phyloP scores from a whole-genome alignment of 306 rosid species.

The Aeschynomene evenia region DNA sequence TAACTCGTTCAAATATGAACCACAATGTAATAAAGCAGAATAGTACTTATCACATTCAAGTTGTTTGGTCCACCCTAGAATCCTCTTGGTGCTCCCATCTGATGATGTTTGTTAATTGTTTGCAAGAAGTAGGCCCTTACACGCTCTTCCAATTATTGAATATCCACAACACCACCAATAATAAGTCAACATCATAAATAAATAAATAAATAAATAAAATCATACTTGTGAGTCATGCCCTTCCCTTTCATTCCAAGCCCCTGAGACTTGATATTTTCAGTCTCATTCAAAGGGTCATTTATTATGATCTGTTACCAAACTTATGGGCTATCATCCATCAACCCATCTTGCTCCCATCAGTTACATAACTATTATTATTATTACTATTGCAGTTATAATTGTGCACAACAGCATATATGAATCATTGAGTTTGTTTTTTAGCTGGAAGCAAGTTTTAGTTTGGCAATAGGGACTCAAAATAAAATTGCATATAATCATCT shows the following conservation, averaged over 20 bases:
- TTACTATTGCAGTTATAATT: constrained; percentile 18
- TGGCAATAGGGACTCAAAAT: background rate
- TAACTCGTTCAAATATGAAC: too few relatives aligned
- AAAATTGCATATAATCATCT: background rate
- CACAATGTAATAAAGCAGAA: background rate
- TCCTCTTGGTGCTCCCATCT: background rate
- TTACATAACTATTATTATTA: constrained; percentile 12
- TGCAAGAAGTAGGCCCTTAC: background rate
- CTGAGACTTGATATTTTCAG: background rate
- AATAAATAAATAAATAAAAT: too few relatives aligned
- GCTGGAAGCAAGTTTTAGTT: background rate
- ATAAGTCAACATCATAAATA: too few relatives aligned
- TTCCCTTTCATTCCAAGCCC: background rate
- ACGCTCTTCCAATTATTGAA: background rate
- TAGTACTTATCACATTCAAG: background rate
- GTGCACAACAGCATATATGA: background rate
- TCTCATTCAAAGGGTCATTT: constrained; percentile 7
- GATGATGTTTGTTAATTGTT: background rate
- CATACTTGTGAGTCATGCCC: background rate
- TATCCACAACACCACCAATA: background rate
- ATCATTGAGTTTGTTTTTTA: background rate
- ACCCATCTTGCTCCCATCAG: constrained; percentile 14
- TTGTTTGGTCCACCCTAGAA: background rate
- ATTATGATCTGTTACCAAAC: background rate
- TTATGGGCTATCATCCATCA: constrained; percentile 28